Evolutionary conservation across 2,329 filamentous ascomycete species (phyloP).

Genomic region (Fusarium torulosum): DNA sequence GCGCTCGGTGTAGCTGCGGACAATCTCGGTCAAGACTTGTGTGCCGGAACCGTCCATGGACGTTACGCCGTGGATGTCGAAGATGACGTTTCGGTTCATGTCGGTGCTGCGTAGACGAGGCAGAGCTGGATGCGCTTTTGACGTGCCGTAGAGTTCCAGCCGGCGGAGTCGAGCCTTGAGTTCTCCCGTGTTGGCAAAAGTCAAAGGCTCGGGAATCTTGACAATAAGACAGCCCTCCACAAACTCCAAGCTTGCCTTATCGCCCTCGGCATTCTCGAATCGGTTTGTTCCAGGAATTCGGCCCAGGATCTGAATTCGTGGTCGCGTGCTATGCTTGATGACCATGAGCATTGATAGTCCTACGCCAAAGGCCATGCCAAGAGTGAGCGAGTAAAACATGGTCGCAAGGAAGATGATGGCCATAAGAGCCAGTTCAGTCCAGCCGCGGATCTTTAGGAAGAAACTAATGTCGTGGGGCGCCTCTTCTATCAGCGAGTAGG

Average conservation of each 20-base stretch:
- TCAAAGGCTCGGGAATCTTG: slow-evolving; percentile 96
- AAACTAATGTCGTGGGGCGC: slow-evolving; percentile 92
- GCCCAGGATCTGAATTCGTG: slow-evolving; percentile 95
- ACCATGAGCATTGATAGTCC: slow-evolving; percentile 90
- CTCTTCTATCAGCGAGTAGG: slow-evolving; percentile 94
- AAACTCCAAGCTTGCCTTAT: slow-evolving; percentile 82
- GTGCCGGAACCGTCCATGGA: slow-evolving; percentile 92
- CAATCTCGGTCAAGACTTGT: slow-evolving; percentile 92
- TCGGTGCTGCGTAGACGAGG: slow-evolving; percentile 82
- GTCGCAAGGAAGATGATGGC: slow-evolving; percentile 89
- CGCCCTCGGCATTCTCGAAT: slow-evolving; percentile 86
- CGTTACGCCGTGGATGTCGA: slow-evolving; percentile 98
- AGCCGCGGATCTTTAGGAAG: slow-evolving; percentile 87
- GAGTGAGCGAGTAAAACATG: slow-evolving; percentile 92
- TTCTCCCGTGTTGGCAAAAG: slow-evolving; percentile 96
- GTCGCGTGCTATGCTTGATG: slow-evolving; percentile 89
- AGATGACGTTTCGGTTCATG: slow-evolving; percentile 91
- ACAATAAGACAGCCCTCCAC: slow-evolving; percentile 94
- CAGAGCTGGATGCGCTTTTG: slow-evolving; percentile 84
- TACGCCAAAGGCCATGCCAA: slow-evolving; percentile 94
- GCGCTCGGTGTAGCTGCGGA: slow-evolving; percentile 80
- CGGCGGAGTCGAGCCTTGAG: slow-evolving; percentile 85
- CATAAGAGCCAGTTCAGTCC: slow-evolving; percentile 90
- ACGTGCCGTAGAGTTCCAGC: slow-evolving; percentile 91
- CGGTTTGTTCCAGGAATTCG: slow-evolving; percentile 85